Base-by-base conservation (phyloP, 2,329 filamentous ascomycete species). In the Chalaropsis thielavioides region DNA sequence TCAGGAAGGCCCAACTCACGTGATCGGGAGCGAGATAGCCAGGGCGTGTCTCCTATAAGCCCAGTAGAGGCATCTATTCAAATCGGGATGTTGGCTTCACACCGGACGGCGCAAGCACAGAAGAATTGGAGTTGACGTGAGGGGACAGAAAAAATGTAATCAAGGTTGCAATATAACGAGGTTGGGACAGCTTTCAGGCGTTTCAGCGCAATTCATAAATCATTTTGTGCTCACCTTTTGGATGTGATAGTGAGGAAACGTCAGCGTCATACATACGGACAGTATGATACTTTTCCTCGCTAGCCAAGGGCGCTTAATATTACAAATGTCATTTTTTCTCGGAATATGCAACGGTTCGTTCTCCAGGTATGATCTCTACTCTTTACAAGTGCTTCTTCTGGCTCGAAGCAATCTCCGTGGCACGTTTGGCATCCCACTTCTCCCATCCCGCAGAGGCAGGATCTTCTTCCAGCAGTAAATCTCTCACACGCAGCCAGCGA, bases 401-500 rank as follows among this genome's bases (percentile, higher is more conserved):
- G 19, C 11, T n/a, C 59, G 43, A 60, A 17, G 22, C 43, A 27
- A 56, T 22, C n/a, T n/a, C 31, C 13, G n/a, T 51, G 46, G 70
- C 71, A 69, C 77, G 78, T 69, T 71, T 76, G 61, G 79, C 78
- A 74, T 92, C 86, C 90, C 92, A 97, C 73, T 89, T 87, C 75
- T 92, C 89, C 92, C 92, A 99, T 1, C 94, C 94, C 51, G 91
- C 87, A 76, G 96, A 90, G 41, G 87, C 87, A 70, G 96, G 76
- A 75, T 97, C 92, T 75, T 97, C 92, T 73, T 88, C 87, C 6
- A 95, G 80, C 13, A 95, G 84, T 68, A 99, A 76, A 74, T 99
- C 94, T 67, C 94, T 81, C 60, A 95, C 77, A 67, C 92, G 81
- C 60, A 94, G 76, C 69, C 84, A 80, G 71, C 82, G 81, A 2